Base-by-base conservation (phyloP, 352 stramenopile species). In the Phytophthora niederhauseri region DNA sequence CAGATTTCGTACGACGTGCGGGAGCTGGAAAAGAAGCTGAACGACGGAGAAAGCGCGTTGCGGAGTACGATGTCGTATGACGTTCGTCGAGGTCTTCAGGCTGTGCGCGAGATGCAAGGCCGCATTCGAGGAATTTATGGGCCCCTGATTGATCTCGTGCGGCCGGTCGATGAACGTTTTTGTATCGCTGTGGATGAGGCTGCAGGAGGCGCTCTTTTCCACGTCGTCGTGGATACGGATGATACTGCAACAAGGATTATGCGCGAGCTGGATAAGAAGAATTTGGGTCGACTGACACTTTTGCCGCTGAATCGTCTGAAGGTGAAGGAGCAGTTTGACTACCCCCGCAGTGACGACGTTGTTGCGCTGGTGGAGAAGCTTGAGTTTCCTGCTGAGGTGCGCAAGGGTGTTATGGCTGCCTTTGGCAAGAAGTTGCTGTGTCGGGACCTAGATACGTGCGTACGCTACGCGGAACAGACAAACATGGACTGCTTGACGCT, bases 151-250 rank as follows among this genome's bases (percentile, higher is more conserved):
- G 97, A 99, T 30, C 95, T 99, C 36, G 90, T 99, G 41, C 81
- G 84, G 57, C 90, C 89, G 28, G 76, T 88, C 0, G 89, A 94
- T 30, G 85, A 97, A 30, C 85, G 90, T 28, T 99, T 99, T 70
- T 96, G 92, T 59, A 98, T 92, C 14, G 97, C 96, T 28, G 84
- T 98, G 1, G 98, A 99, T 72, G 95, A 99, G 59, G 97, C 98
- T 41, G 97, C 97, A 4, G 95, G 98, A 8, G 97, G 96, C 34
- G 86, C 90, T 46, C 88, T 99, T 22, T 99, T 99, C 77, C 97
- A 99, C 72, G 96, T 99, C 15, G 97, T 99, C 54, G 98, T 99
- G 20, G 97, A 99, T 77, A 98, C 92, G 3, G 98, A 99, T 70
- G 95, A 97, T 51, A 99, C 97, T 15, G 98, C 97, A 2, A 87